Base-by-base conservation (phyloP, 2,329 filamentous ascomycete species). In the Ophiostoma pallidulum region DNA sequence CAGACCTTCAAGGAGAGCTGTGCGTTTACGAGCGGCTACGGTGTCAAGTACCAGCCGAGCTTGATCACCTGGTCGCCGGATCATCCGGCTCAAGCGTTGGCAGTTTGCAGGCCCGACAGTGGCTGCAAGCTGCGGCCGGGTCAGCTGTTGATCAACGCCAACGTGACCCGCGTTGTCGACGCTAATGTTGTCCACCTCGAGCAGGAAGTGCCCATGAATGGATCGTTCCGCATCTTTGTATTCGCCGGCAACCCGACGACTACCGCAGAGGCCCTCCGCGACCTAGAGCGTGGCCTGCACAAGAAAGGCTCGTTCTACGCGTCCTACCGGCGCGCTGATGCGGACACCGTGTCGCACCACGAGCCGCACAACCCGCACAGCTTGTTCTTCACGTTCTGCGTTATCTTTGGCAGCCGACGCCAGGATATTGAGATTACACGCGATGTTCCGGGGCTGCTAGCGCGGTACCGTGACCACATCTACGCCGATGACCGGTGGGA, bases 11-110 rank as follows among this genome's bases (percentile, higher is more conserved):
- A 95, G 64, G 86, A 86, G 49, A 80, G 81, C 26, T 95, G 89
- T 70, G 88, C 92, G 60, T 94, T 95, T 65, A 95, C 89, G 10
- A 89, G 84, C 54, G 90, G 90, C 49, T 95, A 94, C 62, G 90
- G 90, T 51, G 88, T 95, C 19, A 83, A 81, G 26, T 95, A 95
- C 69, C 76, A 82, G 54, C 74, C 84, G 46, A 96, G 94, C 65
- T 66, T 77, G 26, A 74, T 94, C 65, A 95, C 94, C 68, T 94
- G 88, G 86, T 85, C 83, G 9, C 64, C 77, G 0, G 69, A 70
- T 4, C 89, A 95, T 65, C 72, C 79, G 1, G 86, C 83, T 13
- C 73, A 84, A 58, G 86, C 85, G 16, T 66, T 74, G 10, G 67
- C 88, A 49, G 83, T 92, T 60, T n/a, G n/a, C n/a, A n/a, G n/a